A percentile compares a stretch with the other conserved stretches of the same genome.
Conservation (phyloP, 2,329 filamentous ascomycete genomes). For the Colletotrichum sp. region DNA sequence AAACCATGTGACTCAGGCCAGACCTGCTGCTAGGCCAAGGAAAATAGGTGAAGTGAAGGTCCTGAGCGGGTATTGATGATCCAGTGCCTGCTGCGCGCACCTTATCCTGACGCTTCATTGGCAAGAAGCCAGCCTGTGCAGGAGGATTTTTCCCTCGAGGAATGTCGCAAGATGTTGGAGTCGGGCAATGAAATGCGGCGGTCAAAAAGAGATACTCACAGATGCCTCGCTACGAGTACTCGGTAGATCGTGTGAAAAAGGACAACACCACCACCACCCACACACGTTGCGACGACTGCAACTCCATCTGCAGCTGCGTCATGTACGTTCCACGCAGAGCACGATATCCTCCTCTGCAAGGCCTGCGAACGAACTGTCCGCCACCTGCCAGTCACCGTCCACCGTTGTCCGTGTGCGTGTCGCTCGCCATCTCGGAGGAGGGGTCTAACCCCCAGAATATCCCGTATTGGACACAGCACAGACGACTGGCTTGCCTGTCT, state of each 20-base stretch:
- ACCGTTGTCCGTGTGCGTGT: background rate
- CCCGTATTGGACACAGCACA: background rate
- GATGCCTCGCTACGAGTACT: background rate
- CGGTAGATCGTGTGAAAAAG: background rate
- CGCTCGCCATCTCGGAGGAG: background rate
- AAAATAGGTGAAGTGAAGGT: background rate
- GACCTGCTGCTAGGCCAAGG: background rate
- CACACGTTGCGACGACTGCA: background rate
- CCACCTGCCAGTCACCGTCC: conserved; percentile 5
- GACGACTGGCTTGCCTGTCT: no score
- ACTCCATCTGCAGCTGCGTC: background rate
- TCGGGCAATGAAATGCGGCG: background rate
- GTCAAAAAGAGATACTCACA: background rate
- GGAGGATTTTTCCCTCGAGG: background rate
- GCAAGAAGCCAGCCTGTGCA: background rate
- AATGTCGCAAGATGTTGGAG: background rate
- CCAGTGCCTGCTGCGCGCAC: background rate
- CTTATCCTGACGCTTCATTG: conserved; percentile 12
- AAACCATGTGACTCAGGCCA: conserved; percentile 19
- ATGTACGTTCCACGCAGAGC: background rate
- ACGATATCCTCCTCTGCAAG: background rate
- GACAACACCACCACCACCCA: background rate
- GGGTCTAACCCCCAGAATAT: background rate
- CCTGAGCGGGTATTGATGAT: conserved; percentile 11
- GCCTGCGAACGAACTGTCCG: background rate